A percentile compares a stretch with the other conserved stretches of the same genome.
Conservation (phyloP, 2,329 filamentous ascomycete species). For the Aureobasidium zeae region DNA sequence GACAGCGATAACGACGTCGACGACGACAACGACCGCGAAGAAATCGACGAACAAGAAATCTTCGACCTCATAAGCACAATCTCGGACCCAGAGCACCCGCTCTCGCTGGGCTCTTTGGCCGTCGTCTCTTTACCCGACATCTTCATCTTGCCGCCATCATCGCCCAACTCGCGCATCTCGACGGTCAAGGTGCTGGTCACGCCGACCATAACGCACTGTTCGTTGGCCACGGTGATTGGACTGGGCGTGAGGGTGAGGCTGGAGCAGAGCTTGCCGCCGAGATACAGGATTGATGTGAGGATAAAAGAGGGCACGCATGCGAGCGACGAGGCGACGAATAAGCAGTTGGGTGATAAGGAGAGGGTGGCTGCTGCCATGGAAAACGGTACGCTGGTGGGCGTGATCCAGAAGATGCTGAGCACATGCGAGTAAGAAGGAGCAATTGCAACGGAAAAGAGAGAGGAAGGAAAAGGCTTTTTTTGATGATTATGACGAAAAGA, state of each 20-base stretch:
- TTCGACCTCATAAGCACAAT: conserved; percentile 94
- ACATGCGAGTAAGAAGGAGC: conserved; percentile 32
- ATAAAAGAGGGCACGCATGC: conserved; percentile 96
- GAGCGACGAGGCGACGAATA: conserved; percentile 91
- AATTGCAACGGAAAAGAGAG: no score
- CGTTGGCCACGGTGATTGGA: conserved; percentile 89
- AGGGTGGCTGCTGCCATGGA: conserved; percentile 88
- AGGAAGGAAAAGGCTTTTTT: neutral
- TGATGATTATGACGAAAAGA: conserved; percentile 8
- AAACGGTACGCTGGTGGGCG: conserved; percentile 79
- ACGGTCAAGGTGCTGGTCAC: conserved; percentile 82
- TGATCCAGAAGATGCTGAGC: conserved; percentile 81
- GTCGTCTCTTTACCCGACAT: conserved; percentile 97
- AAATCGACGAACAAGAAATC: conserved; percentile 94
- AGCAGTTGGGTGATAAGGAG: conserved; percentile 94
- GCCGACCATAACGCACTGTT: conserved; percentile 94
- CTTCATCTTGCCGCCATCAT: conserved; percentile 60
- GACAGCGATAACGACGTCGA: conserved; percentile 37
- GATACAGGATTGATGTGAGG: conserved; percentile 82
- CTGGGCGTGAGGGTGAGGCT: conserved; percentile 84
- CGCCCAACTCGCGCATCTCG: conserved; percentile 53
- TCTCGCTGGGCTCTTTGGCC: conserved; percentile 83
- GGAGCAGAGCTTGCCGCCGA: conserved; percentile 81
- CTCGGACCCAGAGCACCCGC: conserved; percentile 90
- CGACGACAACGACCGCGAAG: conserved; percentile 59